These are phyloP conservation scores for Lathyrus aphaca DNA, from an alignment of 306 rosid genomes.

Conservation along the genomic window DNA sequence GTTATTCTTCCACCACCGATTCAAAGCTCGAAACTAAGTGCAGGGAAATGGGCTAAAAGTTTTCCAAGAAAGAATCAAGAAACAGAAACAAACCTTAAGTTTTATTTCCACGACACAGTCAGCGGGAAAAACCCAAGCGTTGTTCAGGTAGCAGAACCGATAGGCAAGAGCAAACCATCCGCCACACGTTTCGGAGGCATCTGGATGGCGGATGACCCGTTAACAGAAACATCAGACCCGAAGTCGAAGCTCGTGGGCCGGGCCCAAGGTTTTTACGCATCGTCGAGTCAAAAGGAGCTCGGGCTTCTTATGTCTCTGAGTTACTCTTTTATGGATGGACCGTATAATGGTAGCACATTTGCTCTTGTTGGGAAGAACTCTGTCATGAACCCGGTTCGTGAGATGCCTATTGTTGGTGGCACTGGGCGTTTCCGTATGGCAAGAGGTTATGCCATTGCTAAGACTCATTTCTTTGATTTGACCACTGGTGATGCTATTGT, in stretches of 20 bases:
- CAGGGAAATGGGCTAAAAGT: slow-evolving; percentile 45
- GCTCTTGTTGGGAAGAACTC: slow-evolving; percentile 67
- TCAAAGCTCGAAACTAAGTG: slow-evolving; percentile 28
- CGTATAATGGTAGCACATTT: slow-evolving; percentile 64
- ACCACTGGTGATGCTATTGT: slow-evolving; percentile 78
- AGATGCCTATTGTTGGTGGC: slow-evolving; percentile 82
- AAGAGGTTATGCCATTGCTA: slow-evolving; percentile 72
- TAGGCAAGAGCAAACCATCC: slow-evolving; percentile 42
- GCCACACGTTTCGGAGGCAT: slow-evolving; percentile 59
- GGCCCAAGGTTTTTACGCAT: slow-evolving; percentile 79
- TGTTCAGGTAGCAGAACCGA: slow-evolving; percentile 58
- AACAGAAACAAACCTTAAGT: slow-evolving; percentile 59
- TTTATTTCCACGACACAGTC: slow-evolving; percentile 81
- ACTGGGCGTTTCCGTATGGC: slow-evolving; percentile 78
- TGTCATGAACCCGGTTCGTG: slow-evolving; percentile 53
- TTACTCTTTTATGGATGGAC: slow-evolving; percentile 60
- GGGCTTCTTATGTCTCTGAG: slow-evolving; percentile 67
- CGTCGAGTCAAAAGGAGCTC: slow-evolving; percentile 61
- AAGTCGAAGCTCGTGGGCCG: slow-evolving; percentile 69
- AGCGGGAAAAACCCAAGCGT: slow-evolving; percentile 75
- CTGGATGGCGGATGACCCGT: slow-evolving; percentile 73
- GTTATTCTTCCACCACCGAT: background rate
- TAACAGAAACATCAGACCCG: slow-evolving; percentile 73
- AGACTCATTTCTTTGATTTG: slow-evolving; percentile 52
- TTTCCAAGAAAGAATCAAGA: slow-evolving; percentile 39